Conservation (phyloP, 192 early-diverging fungal genomes). For the Backusella westeae region DNA sequence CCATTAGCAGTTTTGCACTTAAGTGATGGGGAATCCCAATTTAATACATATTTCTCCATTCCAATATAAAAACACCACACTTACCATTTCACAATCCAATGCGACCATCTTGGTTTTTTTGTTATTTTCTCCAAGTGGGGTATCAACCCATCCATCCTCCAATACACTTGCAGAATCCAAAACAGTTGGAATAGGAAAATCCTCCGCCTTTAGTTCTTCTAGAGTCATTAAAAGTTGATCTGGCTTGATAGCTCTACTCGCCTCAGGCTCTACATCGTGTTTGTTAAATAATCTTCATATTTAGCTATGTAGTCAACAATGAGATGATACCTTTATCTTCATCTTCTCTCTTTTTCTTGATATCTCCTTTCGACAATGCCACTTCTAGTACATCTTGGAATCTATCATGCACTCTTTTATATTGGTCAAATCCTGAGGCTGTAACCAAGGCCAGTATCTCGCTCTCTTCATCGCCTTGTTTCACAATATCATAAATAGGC, state of each 20-base stretch:
- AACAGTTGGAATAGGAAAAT: conserved; percentile 34
- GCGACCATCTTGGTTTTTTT: conserved; percentile 38
- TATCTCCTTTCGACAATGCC: conserved; percentile 15
- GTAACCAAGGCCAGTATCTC: conserved; percentile 5
- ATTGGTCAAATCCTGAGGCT: not conserved
- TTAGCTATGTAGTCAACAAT: too few species aligned
- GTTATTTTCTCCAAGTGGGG: conserved; percentile 8
- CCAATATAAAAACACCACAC: not conserved
- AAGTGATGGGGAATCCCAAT: not conserved
- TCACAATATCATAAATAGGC: not conserved
- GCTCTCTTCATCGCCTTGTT: not conserved
- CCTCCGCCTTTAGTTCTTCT: conserved; percentile 27
- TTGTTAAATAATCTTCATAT: not conserved
- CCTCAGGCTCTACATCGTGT: not conserved
- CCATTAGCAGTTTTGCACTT: conserved; percentile 22
- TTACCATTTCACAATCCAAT: conserved; percentile 65
- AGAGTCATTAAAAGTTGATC: conserved; percentile 24
- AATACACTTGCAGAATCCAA: conserved; percentile 1
- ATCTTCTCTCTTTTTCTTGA: conserved; percentile 8
- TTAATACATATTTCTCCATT: not conserved
- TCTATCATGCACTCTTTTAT: conserved; percentile 15
- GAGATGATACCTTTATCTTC: not conserved
- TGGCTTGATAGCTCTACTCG: not conserved
- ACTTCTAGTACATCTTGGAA: conserved; percentile 15
- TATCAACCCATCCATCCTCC: conserved; percentile 45